Conservation (phyloP, 345 rosid genomes). For the Lepidium sativum region DNA sequence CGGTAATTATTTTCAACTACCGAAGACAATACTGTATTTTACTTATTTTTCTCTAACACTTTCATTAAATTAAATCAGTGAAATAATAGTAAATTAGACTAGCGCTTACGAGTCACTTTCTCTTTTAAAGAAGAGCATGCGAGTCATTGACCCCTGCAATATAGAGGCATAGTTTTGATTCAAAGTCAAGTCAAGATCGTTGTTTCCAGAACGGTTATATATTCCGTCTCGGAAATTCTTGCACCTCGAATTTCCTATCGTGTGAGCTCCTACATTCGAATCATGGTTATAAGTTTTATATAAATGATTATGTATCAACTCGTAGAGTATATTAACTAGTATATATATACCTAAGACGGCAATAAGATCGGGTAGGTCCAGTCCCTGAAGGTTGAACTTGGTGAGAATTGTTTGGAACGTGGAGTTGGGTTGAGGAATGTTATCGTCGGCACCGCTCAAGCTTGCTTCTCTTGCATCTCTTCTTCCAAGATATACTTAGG, state of each 20-base stretch:
- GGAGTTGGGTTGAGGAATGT: conserved; percentile 64
- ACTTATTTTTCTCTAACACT: too few relatives aligned
- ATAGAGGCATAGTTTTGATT: conserved; percentile 37
- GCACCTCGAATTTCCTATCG: conserved; percentile 56
- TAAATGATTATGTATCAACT: neutral
- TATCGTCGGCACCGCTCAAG: conserved; percentile 42
- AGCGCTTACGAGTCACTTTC: too few relatives aligned
- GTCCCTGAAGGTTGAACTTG: conserved; percentile 62
- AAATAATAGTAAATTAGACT: too few relatives aligned
- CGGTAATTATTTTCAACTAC: too few relatives aligned
- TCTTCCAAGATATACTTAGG: conserved; percentile 69
- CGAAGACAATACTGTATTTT: too few relatives aligned
- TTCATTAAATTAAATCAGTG: too few relatives aligned
- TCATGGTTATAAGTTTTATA: neutral
- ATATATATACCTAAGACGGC: conserved; percentile 60
- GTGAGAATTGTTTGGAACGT: conserved; percentile 52
- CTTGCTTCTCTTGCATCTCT: conserved; percentile 65
- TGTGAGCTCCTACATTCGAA: conserved; percentile 45
- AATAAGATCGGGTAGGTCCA: conserved; percentile 54
- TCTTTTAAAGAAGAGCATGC: too few relatives aligned
- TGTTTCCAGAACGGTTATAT: conserved; percentile 58
- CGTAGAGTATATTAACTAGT: neutral
- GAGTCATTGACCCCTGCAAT: too few relatives aligned
- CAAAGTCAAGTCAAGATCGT: conserved; percentile 36
- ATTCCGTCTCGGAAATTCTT: conserved; percentile 46